Evolutionary conservation across 2,329 filamentous ascomycete genomes (phyloP).

Genomic region (Diplodia mutila): DNA sequence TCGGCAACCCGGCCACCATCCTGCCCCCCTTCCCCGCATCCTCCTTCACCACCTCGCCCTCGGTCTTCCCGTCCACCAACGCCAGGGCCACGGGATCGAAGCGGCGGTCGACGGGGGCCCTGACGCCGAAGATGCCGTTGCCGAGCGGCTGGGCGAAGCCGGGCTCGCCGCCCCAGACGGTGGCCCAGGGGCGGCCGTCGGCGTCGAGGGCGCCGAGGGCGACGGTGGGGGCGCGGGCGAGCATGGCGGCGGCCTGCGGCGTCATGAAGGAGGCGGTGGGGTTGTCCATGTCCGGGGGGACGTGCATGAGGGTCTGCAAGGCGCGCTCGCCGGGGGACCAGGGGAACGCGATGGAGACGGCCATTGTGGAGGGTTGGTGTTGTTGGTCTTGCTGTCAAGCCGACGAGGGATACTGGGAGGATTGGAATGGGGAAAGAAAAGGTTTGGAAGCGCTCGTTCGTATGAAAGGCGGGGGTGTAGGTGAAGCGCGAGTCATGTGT

Average conservation of each 20-base stretch:
- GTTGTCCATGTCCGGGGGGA: conserved; percentile 62
- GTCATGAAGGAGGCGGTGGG: conserved; percentile 69
- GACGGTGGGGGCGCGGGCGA: conserved; percentile 67
- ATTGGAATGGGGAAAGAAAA: not conserved
- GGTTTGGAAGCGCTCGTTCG: too few species aligned
- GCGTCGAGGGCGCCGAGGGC: conserved; percentile 74
- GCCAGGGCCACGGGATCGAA: conserved; percentile 72
- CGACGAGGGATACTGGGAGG: too few species aligned
- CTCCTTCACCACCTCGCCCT: conserved; percentile 49
- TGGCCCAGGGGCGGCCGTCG: conserved; percentile 71
- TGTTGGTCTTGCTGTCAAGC: too few species aligned
- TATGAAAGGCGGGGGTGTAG: not conserved
- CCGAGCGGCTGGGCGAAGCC: conserved; percentile 70
- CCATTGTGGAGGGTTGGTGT: conserved; percentile 38
- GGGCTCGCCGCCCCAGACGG: conserved; percentile 73
- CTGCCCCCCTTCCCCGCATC: conserved; percentile 44
- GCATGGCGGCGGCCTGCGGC: conserved; percentile 61
- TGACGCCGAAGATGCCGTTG: conserved; percentile 65
- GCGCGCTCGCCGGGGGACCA: conserved; percentile 70
- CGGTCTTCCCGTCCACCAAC: conserved; percentile 55
- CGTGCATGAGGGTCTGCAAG: conserved; percentile 65
- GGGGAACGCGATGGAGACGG: conserved; percentile 49
- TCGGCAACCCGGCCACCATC: conserved; percentile 65
- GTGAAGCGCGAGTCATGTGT: too few species aligned
- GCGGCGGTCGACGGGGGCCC: conserved; percentile 61